A percentile compares a stretch with the other conserved stretches of the same genome.
These are phyloP conservation scores for Penicillium janthinellum DNA, from an alignment of 2,329 filamentous ascomycete genomes.

Conservation along the genomic window DNA sequence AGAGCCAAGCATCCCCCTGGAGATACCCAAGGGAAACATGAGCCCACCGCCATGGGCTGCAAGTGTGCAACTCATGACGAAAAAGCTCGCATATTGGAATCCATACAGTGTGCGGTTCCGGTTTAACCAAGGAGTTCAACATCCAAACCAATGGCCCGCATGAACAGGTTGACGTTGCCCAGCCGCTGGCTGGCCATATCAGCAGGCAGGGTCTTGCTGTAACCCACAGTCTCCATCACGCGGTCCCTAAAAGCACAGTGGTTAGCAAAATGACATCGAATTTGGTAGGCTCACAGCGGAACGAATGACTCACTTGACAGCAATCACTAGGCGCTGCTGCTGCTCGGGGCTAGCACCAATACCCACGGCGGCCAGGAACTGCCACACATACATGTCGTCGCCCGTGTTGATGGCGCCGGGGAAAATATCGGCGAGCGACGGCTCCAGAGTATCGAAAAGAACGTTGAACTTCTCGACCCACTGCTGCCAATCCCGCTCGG, in stretches of 20 bases:
- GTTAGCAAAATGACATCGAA: conserved; percentile 17
- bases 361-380: conserved; percentile 92
- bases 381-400: conserved; percentile 97
- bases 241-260: conserved; percentile 61
- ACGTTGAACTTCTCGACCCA: conserved; percentile 83
- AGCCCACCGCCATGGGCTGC: neutral
- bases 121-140: conserved; percentile 71
- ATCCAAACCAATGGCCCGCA: conserved; percentile 97
- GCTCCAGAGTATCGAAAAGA: conserved; percentile 85
- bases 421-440: conserved; percentile 81
- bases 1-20: neutral
- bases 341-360: conserved; percentile 92
- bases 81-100: neutral
- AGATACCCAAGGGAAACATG: neutral
- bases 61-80: neutral
- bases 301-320: conserved; percentile 71
- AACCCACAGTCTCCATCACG: conserved; percentile 89
- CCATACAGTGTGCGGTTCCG: neutral
- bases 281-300: neutral
- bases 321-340: conserved; percentile 89
- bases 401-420: conserved; percentile 85
- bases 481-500: conserved; percentile 74
- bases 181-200: conserved; percentile 83
- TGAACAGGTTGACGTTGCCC: conserved; percentile 94
- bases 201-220: conserved; percentile 84